A percentile compares a stretch with the other conserved stretches of the same genome.
Evolutionary conservation across 257 asterid species (phyloP).

Genomic region (Solanum medicagineum): DNA sequence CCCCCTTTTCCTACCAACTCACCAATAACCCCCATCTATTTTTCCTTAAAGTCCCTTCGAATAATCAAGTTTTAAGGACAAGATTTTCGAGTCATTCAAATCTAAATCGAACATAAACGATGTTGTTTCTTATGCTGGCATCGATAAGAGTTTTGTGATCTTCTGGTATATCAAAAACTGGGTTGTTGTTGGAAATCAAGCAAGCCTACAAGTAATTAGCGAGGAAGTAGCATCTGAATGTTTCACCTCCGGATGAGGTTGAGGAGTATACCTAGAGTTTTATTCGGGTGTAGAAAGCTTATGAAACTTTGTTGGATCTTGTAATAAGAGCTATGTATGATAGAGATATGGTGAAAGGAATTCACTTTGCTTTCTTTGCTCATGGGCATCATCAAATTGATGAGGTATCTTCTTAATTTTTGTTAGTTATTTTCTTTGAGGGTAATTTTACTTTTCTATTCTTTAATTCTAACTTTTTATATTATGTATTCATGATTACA

Average conservation of each 20-base stretch:
- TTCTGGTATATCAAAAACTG: slow-evolving; percentile 51
- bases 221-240: slow-evolving; percentile 86
- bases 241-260: slow-evolving; percentile 76
- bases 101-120: background rate
- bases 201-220: slow-evolving; percentile 86
- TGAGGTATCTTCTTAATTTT: slow-evolving; percentile 14
- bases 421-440: background rate
- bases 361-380: slow-evolving; percentile 40
- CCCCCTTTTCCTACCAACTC: background rate
- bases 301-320: slow-evolving; percentile 81
- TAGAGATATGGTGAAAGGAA: slow-evolving; percentile 34
- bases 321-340: slow-evolving; percentile 53
- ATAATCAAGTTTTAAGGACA: background rate
- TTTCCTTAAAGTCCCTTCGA: background rate
- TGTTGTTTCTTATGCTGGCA: background rate
- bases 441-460: background rate
- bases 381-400: slow-evolving; percentile 26
- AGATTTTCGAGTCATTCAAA: background rate
- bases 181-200: slow-evolving; percentile 48
- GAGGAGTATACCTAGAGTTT: slow-evolving; percentile 58
- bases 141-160: slow-evolving; percentile 29
- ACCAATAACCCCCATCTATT: background rate
- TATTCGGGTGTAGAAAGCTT: slow-evolving; percentile 72
- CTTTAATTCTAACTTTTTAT: too few species aligned
- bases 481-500: too few species aligned